phyloP scores from a whole-genome alignment of 352 stramenopile genomes.

The Aphanomyces astaci region DNA sequence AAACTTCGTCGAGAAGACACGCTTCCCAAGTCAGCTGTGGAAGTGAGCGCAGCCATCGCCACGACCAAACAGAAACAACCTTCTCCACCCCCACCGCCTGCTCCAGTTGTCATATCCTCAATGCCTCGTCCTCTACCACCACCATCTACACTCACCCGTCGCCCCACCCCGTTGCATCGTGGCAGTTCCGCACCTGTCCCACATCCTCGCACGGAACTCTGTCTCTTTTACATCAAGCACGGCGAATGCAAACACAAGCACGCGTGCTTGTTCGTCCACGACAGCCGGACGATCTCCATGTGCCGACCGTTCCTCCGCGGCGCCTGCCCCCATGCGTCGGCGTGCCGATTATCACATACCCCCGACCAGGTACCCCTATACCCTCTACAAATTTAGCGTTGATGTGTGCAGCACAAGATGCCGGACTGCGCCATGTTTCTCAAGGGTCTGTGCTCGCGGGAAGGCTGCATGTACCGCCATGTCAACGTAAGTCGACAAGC shows the following conservation, averaged over 20 bases:
- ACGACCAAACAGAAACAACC: neutral
- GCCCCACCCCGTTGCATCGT: slow-evolving; percentile 30
- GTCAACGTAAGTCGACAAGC: slow-evolving; percentile 69
- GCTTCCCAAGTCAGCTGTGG: slow-evolving; percentile 27
- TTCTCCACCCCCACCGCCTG: slow-evolving; percentile 16
- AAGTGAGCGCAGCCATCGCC: neutral
- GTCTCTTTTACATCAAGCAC: slow-evolving; percentile 75
- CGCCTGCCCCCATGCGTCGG: slow-evolving; percentile 41
- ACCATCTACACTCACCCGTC: slow-evolving; percentile 33
- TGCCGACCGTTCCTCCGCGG: slow-evolving; percentile 70
- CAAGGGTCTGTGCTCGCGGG: slow-evolving; percentile 55
- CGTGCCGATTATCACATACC: slow-evolving; percentile 56
- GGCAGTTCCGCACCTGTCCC: slow-evolving; percentile 28
- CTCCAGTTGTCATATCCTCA: slow-evolving; percentile 34
- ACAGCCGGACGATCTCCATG: slow-evolving; percentile 73
- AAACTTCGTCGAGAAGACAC: slow-evolving; percentile 53
- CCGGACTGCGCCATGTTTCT: slow-evolving; percentile 75
- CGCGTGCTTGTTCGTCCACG: slow-evolving; percentile 71
- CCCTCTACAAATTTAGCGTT: neutral
- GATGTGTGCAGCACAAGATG: slow-evolving; percentile 15
- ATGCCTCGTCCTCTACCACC: neutral
- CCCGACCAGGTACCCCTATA: slow-evolving; percentile 54
- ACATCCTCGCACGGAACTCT: slow-evolving; percentile 56
- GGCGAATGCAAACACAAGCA: slow-evolving; percentile 79
- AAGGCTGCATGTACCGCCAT: slow-evolving; percentile 69